phyloP scores from a whole-genome alignment of 306 rosid genomes.

The Cyamopsis tetragonoloba region DNA sequence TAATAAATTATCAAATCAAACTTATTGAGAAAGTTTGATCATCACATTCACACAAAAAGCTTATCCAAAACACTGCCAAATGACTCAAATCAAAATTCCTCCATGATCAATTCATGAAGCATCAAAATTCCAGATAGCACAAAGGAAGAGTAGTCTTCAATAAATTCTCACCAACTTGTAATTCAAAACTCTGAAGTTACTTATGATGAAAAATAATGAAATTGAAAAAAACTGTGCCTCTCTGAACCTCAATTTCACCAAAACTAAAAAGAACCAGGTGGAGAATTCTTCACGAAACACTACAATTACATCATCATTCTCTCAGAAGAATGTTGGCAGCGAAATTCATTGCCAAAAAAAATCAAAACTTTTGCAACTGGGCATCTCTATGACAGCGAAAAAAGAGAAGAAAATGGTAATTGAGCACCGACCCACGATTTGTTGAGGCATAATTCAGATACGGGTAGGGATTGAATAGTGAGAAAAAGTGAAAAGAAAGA shows the following conservation, averaged over 20 bases:
- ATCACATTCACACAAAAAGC: conserved; percentile 26
- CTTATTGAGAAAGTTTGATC: conserved; percentile 32
- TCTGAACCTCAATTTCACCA: conserved; percentile 12
- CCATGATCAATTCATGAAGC: conserved; percentile 23
- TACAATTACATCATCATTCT: no score
- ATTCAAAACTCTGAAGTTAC: not conserved
- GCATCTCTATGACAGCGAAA: conserved; percentile 45
- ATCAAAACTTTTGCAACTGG: conserved; percentile 36
- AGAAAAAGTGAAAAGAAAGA: conserved; percentile 42
- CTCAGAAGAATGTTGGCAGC: conserved; percentile 16
- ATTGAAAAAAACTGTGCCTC: not conserved
- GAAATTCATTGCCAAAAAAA: conserved; percentile 29
- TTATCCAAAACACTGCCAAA: conserved; percentile 10
- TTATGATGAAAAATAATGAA: not conserved
- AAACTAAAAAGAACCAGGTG: not conserved
- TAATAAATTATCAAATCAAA: conserved; percentile 32
- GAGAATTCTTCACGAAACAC: not conserved
- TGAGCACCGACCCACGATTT: conserved; percentile 65
- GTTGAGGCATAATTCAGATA: conserved; percentile 36
- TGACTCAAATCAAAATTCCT: conserved; percentile 36
- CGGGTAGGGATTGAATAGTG: conserved; percentile 63
- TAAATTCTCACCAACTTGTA: not conserved
- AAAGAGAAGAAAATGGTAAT: conserved; percentile 42
- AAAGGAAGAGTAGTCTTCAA: not conserved
- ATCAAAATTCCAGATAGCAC: conserved; percentile 14